Evolutionary conservation across 2,329 filamentous ascomycete species (phyloP).

Genomic region (Xylogone sp.): DNA sequence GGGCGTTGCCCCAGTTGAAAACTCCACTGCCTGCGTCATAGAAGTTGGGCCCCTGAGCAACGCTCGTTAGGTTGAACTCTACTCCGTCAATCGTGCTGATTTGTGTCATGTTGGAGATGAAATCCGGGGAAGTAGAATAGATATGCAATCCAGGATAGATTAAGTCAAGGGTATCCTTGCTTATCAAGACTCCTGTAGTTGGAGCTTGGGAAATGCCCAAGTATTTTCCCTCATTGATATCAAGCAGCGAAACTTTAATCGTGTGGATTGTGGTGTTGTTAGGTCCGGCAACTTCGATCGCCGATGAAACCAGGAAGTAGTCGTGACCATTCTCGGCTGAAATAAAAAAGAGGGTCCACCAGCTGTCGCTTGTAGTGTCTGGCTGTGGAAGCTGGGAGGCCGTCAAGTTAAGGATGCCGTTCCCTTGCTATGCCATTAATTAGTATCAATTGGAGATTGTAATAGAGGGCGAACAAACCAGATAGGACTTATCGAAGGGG

Average conservation of each 20-base stretch:
- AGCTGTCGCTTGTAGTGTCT: background rate
- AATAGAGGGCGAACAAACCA: too few species aligned
- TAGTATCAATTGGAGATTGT: too few species aligned
- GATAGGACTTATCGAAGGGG: too few species aligned
- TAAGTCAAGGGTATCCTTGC: background rate
- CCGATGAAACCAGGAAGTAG: background rate
- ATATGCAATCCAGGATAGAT: background rate
- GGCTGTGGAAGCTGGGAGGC: too few species aligned
- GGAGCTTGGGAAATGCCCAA: background rate
- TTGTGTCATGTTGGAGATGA: background rate
- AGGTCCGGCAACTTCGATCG: too few species aligned
- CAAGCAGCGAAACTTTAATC: background rate
- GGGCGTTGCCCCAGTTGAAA: background rate
- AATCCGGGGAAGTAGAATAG: background rate
- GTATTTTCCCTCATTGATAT: background rate
- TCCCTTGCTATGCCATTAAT: too few species aligned
- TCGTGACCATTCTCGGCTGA: slow-evolving; percentile 2
- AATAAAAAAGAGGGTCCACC: background rate
- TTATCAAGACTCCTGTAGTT: too few species aligned
- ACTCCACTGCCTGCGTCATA: background rate
- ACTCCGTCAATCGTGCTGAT: background rate
- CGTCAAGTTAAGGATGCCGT: too few species aligned
- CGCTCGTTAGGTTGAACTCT: background rate
- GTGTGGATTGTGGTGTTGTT: background rate
- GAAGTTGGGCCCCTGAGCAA: background rate